Evolutionary conservation across 2,329 filamentous ascomycete species (phyloP), one percentile per base, ranked within the genome.

Genomic region (Ophiostoma perfectum): DNA sequence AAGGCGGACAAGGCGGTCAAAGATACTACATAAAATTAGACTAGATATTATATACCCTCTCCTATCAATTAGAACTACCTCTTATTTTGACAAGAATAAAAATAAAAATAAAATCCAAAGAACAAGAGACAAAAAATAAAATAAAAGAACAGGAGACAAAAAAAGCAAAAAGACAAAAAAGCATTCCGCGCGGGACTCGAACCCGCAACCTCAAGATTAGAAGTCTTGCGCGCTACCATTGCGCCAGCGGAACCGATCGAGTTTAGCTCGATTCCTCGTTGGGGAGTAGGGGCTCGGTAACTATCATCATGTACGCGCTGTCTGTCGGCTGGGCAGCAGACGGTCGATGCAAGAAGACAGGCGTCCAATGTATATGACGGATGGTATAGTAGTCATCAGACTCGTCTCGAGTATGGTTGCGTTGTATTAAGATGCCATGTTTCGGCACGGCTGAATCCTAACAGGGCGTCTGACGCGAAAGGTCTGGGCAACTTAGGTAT

Each of bases 141-240:
- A 7, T 6, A 36, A 64, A 27, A 44, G 3, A 11, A 64, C 4
- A n/a, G n/a, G n/a, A n/a, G n/a, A n/a, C 18, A 38, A 60, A 64
- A 64, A 36, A 36, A 47, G 12, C 5, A 27, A 7, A 47, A 64
- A 62, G 45, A 64, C 36, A 18, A 41, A 64, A 64, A 47, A 45
- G 63, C 63, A 64, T 47, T 47, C 63, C 63, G 42, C 63, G 63
- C 63, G 63, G 63, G 63, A 64, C 63, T 64, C 63, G 63, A 64
- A 64, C 63, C 63, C 63, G 63, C 63, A 64, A 64, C 39, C 47
- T 44, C 47, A 66, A 66, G 47, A 66, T 44, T 42, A 45, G 47
- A 45, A 60, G 64, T 65, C 63, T 64, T 64, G 63, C 63, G 63
- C 63, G 63, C 63, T 64, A 64, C 63, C 63, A 64, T 64, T 64